Evolutionary conservation across 192 early-diverging fungal species (phyloP), one percentile per base, ranked within the genome.

Genomic region (Dispira simplex): DNA sequence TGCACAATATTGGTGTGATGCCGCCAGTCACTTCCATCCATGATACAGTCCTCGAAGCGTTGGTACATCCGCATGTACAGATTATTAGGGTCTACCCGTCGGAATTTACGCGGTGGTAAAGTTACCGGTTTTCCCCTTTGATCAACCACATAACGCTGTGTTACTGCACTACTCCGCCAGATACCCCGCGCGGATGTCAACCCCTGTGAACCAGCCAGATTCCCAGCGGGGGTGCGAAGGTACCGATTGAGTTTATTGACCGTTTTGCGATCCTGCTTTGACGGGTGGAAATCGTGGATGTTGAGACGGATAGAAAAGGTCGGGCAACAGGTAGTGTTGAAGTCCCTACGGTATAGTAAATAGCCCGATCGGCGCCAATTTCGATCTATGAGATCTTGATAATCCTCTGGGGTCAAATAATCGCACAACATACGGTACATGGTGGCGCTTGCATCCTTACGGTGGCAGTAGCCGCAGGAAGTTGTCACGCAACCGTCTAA

Each of bases 181-280:
- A 11, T 10, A 21, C 3, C 3, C 59, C 39, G 10, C 0, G 23
- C 13, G 11, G 56, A 39, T 11, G 56, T 27, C 9, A 39, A 11
- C 10, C 2, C 10, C 56, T n/a, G 8, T 12, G 46, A n/a, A 46
- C 20, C 20, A 46, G 58, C 25, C 18, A 16, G 58, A 18, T 1
- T 1, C 43, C 39, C 44, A 27, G 25, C 44, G 20, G 39, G n/a
- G 72, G 70, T 12, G 73, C 66, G 65, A 70, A 85, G 69, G 65
- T 77, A 64, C 67, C 69, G 75, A 64, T 75, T 65, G 70, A 84
- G 52, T 67, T 75, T 74, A 69, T 75, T 73, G 53, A 81, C 51
- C 52, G 76, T 67, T 73, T 79, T 67, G 66, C 79, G 72, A 69
- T 75, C 70, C 66, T 79, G 60, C 69, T 74, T 66, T 56, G 60